Conservation (phyloP, 768 basidiomycete genomes). For the Boletus rufocinnamomeus region DNA sequence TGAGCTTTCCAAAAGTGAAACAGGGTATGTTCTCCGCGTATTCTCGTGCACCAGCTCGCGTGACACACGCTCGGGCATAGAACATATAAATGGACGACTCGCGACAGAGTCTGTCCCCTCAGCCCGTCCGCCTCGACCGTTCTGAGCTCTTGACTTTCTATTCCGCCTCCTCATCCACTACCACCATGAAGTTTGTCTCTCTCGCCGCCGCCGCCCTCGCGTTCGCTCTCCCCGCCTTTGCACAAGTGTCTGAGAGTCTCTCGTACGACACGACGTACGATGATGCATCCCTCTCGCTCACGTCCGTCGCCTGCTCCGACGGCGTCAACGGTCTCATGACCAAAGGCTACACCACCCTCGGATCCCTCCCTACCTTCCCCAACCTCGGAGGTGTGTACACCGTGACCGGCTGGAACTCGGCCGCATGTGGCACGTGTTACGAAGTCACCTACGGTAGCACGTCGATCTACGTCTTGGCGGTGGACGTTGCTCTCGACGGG, state of each 20-base stretch:
- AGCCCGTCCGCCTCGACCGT: not conserved
- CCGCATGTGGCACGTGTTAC: slow-evolving; percentile 38
- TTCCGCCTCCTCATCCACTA: not conserved
- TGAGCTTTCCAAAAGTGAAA: not conserved
- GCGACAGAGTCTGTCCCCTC: not conserved
- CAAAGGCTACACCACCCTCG: slow-evolving; percentile 36
- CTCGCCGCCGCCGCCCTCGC: slow-evolving; percentile 12
- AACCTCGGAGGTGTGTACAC: slow-evolving; percentile 37
- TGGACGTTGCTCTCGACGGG: slow-evolving; percentile 32
- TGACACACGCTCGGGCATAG: not conserved
- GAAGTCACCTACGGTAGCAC: slow-evolving; percentile 27
- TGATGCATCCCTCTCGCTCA: slow-evolving; percentile 19
- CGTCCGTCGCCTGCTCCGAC: slow-evolving; percentile 34
- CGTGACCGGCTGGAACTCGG: slow-evolving; percentile 33
- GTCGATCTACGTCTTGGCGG: slow-evolving; percentile 29
- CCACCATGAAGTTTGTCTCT: slow-evolving; percentile 30
- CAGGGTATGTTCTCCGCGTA: no score
- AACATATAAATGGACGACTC: slow-evolving; percentile 22
- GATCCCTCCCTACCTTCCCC: slow-evolving; percentile 35
- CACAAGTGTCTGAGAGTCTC: slow-evolving; percentile 9
- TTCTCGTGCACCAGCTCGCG: not conserved
- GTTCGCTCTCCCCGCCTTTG: slow-evolving; percentile 20
- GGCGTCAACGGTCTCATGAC: slow-evolving; percentile 34
- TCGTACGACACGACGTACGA: no score
- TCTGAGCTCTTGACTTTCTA: not conserved